Evolutionary conservation across 106 monocot species (phyloP), one percentile per base, ranked within the genome.

Genomic region (Dendrobium huoshanense): DNA sequence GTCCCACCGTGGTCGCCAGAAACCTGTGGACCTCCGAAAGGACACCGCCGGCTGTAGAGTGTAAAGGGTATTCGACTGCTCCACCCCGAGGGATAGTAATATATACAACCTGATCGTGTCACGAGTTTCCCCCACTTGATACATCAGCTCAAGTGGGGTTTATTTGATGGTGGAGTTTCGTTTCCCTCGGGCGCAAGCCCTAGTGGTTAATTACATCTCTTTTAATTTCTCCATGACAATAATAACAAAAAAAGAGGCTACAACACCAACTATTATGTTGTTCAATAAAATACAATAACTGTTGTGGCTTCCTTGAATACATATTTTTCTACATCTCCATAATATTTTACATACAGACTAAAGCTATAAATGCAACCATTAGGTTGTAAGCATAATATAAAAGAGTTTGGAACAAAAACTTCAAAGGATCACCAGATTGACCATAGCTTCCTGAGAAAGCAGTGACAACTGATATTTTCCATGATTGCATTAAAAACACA

Each of bases 311-410:
- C 64, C 19, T 22, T 70, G 16, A 70, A 70, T 31, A 61, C 68
- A 68, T 68, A 68, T 68, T 68, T 29, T 13, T 68, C 33, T 31
- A 11, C 13, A 70, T 37, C 70, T 40, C 70, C 9, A 33, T 16
- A 37, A 70, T 22, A 70, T 33, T 64, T 61, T 29, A 17, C 70
- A 70, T 33, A 29, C 37, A 70, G 37, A 70, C 37, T 10, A 70
- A 70, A 70, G 9, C 31, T 37, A 29, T 70, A 37, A 70, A 70
- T 11, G 4, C 37, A 70, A 37, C 70, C 29, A 33, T 70, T 70
- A 70, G 70, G 70, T 70, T 70, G 70, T 37, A 70, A 70, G 15
- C 70, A 70, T 33, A 33, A 70, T 70, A 70, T 40, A 13, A 4
- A 31, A 70, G 70, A 70, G 37, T 70, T 13, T 70, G 70, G 37